phyloP scores from a whole-genome alignment of 495 filamentous ascomycete species.

The Penicillium maclennaniae region DNA sequence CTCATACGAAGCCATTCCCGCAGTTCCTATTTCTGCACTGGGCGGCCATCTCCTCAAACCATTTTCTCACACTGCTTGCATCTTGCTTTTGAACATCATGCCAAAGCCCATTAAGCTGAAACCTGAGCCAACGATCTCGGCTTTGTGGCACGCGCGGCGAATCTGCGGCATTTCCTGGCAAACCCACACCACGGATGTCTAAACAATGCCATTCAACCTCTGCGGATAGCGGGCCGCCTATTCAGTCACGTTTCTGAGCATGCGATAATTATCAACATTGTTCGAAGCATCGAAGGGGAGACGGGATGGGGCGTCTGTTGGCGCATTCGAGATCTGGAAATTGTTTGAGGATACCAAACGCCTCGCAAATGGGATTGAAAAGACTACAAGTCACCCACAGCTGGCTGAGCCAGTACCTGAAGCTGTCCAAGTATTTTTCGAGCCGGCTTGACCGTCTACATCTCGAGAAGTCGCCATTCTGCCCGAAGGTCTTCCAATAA shows the following conservation, averaged over 20 bases:
- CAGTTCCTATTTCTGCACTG: constrained; percentile 43
- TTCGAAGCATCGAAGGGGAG: constrained; percentile 38
- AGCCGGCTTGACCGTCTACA: not conserved
- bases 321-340: constrained; percentile 43
- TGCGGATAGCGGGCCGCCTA: constrained; percentile 46
- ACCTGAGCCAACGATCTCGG: constrained; percentile 20
- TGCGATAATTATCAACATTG: constrained; percentile 35
- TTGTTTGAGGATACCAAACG: constrained; percentile 41
- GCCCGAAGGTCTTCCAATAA: constrained; percentile 16
- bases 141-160: constrained; percentile 46
- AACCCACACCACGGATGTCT: constrained; percentile 47
- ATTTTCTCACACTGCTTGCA: constrained; percentile 47
- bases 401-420: not conserved
- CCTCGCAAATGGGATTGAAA: constrained; percentile 2
- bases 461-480: constrained; percentile 31
- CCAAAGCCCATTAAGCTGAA: constrained; percentile 32
- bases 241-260: constrained; percentile 46
- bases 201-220: constrained; percentile 48
- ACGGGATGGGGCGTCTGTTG: constrained; percentile 47
- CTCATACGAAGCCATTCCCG: constrained; percentile 36
- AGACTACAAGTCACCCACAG: constrained; percentile 5
- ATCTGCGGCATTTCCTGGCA: constrained; percentile 47
- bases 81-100: constrained; percentile 40
- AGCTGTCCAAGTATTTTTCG: not conserved
- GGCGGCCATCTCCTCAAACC: constrained; percentile 49